phyloP scores from a whole-genome alignment of 163 green algal genomes.

The Scenedesmus sp. region DNA sequence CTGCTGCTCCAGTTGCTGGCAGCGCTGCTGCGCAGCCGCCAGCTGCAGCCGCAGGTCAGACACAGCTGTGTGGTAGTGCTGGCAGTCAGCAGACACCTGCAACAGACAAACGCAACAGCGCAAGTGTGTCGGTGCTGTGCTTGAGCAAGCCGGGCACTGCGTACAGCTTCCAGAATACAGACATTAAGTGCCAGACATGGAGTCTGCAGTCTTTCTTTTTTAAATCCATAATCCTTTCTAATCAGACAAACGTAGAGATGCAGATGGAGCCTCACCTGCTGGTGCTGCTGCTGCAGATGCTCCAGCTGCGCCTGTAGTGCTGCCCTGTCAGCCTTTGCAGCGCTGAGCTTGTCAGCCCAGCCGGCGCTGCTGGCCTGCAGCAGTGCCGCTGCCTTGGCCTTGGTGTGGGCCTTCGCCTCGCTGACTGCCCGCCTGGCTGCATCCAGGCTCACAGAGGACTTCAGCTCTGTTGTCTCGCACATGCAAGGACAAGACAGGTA shows the following conservation, averaged over 20 bases:
- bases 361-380: slow-evolving; percentile 12
- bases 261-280: not conserved
- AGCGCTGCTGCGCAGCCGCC: not conserved
- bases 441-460: slow-evolving; percentile 43
- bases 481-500: not conserved
- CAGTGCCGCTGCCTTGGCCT: slow-evolving; percentile 39
- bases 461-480: slow-evolving; percentile 42
- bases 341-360: slow-evolving; percentile 16
- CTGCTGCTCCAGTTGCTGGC: slow-evolving; percentile 16
- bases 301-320: slow-evolving; percentile 10
- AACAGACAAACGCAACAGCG: not conserved
- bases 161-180: not conserved
- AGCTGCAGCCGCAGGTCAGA: slow-evolving; percentile 28
- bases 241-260: too few species aligned
- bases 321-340: not conserved
- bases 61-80: not conserved
- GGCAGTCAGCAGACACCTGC: not conserved
- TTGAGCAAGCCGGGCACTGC: not conserved
- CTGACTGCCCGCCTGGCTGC: slow-evolving; percentile 30
- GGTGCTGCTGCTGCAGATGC: slow-evolving; percentile 15
- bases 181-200: too few species aligned
- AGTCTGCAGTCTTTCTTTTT: not conserved
- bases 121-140: not conserved
- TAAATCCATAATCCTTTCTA: too few species aligned
- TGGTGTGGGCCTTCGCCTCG: slow-evolving; percentile 44